Evolutionary conservation across 1,284 basidiomycete genomes (phyloP).

Genomic region (Ustilago bromivora): DNA sequence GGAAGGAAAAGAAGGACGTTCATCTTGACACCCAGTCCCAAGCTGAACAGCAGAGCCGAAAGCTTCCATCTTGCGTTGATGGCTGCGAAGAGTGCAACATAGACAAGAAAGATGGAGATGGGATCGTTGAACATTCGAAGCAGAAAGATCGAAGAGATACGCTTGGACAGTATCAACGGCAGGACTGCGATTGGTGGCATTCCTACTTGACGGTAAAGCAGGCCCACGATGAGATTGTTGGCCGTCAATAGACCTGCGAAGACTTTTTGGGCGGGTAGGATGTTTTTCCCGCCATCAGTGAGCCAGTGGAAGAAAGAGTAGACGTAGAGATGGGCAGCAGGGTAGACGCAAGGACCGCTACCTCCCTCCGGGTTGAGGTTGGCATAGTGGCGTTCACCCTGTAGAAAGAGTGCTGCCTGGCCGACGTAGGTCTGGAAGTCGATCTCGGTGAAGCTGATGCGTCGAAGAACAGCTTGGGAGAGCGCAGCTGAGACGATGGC

Average conservation of each 20-base stretch:
- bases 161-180: conserved; percentile 85
- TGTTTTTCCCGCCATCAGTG: conserved; percentile 75
- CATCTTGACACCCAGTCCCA: conserved; percentile 95
- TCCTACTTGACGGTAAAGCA: conserved; percentile 53
- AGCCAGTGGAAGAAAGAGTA: conserved; percentile 80
- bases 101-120: conserved; percentile 78
- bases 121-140: conserved; percentile 96
- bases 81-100: conserved; percentile 71
- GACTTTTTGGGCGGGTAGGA: conserved; percentile 73
- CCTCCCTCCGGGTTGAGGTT: conserved; percentile 80
- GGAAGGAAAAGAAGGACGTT: conserved; percentile 92
- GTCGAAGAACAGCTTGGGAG: conserved; percentile 28
- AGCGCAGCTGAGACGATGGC: conserved; percentile 22
- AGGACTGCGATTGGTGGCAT: conserved; percentile 73
- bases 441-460: conserved; percentile 82
- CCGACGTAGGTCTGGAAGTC: conserved; percentile 95
- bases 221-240: conserved; percentile 48
- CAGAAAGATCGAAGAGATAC: conserved; percentile 92
- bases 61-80: conserved; percentile 75
- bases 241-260: conserved; percentile 55
- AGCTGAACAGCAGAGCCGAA: conserved; percentile 79
- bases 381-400: conserved; percentile 88
- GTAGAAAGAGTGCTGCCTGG: conserved; percentile 82
- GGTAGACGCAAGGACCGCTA: conserved; percentile 95
- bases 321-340: conserved; percentile 89